phyloP scores from a whole-genome alignment of 2,329 filamentous ascomycete species.

The Cytospora schulzeri region DNA sequence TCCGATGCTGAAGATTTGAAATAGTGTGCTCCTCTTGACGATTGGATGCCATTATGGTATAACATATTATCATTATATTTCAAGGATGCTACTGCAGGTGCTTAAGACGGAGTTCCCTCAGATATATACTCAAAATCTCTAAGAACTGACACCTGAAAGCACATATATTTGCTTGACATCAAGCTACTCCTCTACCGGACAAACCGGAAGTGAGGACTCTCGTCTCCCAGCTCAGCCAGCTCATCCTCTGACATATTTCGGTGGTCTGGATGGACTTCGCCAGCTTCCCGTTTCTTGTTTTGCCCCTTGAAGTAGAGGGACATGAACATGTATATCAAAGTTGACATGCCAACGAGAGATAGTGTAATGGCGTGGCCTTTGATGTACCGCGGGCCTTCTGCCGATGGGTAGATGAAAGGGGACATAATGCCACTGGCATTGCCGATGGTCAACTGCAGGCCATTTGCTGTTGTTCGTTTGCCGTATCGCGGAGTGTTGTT shows the following conservation, averaged over 20 bases:
- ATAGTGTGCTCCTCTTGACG: background rate
- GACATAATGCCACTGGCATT: slow-evolving; percentile 75
- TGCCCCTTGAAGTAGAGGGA: slow-evolving; percentile 53
- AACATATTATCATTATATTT: background rate
- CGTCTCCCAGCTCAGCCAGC: slow-evolving; percentile 53
- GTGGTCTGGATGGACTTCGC: slow-evolving; percentile 43
- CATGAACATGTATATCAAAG: slow-evolving; percentile 54
- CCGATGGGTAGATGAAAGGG: slow-evolving; percentile 61
- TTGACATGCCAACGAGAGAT: slow-evolving; percentile 57
- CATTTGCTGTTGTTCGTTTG: slow-evolving; percentile 72
- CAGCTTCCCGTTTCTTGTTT: slow-evolving; percentile 49
- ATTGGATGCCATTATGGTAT: background rate
- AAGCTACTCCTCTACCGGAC: slow-evolving; percentile 38
- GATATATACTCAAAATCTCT: background rate
- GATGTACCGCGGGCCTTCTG: slow-evolving; percentile 59
- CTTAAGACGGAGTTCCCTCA: background rate
- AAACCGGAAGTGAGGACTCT: slow-evolving; percentile 53
- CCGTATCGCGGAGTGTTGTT: slow-evolving; percentile 74
- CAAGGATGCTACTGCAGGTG: background rate
- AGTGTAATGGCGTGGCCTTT: slow-evolving; percentile 64
- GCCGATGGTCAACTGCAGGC: slow-evolving; percentile 69
- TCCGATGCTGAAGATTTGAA: background rate
- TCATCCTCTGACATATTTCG: slow-evolving; percentile 48
- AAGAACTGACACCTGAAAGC: background rate
- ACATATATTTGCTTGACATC: background rate